A percentile compares a stretch with the other conserved stretches of the same genome.
These are phyloP conservation scores for Gracilaria domingensis DNA, from an alignment of 23 red algal species.

Conservation along the genomic window DNA sequence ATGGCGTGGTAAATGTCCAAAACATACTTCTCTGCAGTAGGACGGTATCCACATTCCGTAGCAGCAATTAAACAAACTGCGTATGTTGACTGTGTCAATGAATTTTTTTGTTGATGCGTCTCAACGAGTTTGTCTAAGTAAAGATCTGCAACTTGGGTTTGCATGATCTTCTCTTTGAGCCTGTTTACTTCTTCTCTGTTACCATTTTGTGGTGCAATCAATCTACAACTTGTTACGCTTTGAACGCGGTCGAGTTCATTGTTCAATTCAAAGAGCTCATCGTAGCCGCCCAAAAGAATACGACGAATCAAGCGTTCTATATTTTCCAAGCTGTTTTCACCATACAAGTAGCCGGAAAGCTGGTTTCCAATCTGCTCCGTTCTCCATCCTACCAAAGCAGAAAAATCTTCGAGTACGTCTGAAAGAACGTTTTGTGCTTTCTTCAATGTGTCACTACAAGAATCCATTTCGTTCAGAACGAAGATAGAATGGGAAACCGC, in stretches of 20 bases:
- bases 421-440: not conserved
- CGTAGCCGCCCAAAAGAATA: not conserved
- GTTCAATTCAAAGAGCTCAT: not conserved
- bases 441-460: not conserved
- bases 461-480: not conserved
- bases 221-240: not conserved
- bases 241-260: conserved; percentile 7
- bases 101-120: not conserved
- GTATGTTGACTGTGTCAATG: not conserved
- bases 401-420: conserved; percentile 12
- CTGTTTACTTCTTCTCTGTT: conserved; percentile 3
- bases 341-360: not conserved
- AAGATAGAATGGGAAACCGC: not conserved
- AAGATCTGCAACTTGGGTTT: not conserved
- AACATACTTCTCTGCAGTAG: conserved; percentile 13
- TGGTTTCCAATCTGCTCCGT: conserved; percentile 14
- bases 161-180: conserved; percentile 5
- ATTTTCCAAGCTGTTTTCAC: conserved; percentile 9
- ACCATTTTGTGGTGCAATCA: not conserved
- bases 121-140: not conserved
- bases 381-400: conserved; percentile 10
- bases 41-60: conserved; percentile 18
- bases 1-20: conserved; percentile 8
- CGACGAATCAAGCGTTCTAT: conserved; percentile 1
- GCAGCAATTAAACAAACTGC: not conserved